Evolutionary conservation across 306 rosid genomes (phyloP), one percentile per base, ranked within the genome.

Genomic region (Vigna nakashimae): DNA sequence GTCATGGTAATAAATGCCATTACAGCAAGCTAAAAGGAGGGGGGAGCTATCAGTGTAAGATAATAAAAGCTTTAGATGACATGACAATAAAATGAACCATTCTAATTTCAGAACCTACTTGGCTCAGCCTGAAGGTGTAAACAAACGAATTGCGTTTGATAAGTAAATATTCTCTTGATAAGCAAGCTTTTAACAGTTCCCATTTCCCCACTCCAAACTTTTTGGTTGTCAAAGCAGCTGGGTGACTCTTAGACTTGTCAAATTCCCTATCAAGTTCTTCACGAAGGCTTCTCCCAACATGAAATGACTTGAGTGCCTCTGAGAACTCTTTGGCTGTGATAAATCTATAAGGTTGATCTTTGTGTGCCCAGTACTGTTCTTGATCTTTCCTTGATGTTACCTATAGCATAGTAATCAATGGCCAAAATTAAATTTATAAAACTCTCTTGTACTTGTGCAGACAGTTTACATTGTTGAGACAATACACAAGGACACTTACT

Each of bases 1-100:
- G 97, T 94, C 82, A 83, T 52, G 9, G 87, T 32, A 49, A 93
- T 55, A 42, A 91, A 8, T 4, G 90, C 91, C 90, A 88, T 71
- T 46, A 86, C 3, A 9, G 67, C 34, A 15, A 90, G 85, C 98
- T 56, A 4, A 18, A 20, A 20, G 48, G 20, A 69, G 20, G 16
- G 17, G 7, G 9, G 2, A 36, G 26, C 11, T n/a, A n/a, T 75
- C 30, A 65, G 38, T 49, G 38, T 49, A 69, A 57, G 6, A 20
- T 9, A 75, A 22, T 16, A 63, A 24, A n/a, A 65, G 59, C 46
- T 55, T 16, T 9, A 14, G 36, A 75, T 34, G 30, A 65, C 10
- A 24, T 1, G 5, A 65, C 20, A 22, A 22, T 36, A 8, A 53
- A 36, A 36, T 6, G 42, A 36, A 36, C 42, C 42, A 6, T 36